Evolutionary conservation across 2,329 filamentous ascomycete species (phyloP).

Genomic region (Arthrobotrys sinensis): DNA sequence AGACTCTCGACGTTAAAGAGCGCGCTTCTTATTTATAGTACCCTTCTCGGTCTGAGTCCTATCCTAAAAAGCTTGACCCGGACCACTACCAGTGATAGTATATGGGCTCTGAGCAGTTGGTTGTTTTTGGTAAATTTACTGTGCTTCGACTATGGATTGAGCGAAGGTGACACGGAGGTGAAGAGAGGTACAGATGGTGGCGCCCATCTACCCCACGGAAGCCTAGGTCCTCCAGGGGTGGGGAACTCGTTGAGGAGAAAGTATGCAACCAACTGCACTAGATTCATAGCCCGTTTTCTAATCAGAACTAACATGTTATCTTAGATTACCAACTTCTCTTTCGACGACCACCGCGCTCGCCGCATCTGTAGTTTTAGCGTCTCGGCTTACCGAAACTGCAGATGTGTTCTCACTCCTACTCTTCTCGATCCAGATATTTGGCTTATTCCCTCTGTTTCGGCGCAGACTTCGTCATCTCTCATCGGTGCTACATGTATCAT

Average conservation of each 20-base stretch:
- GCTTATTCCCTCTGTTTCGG: constrained; percentile 97
- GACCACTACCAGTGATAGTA: constrained; percentile 92
- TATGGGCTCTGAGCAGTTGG: constrained; percentile 97
- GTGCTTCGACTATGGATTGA: constrained; percentile 90
- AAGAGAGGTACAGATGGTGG: constrained; percentile 46
- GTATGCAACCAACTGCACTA: constrained; percentile 75
- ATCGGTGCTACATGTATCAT: constrained; percentile 82
- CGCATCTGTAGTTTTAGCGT: constrained; percentile 94
- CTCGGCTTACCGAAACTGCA: constrained; percentile 83
- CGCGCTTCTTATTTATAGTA: constrained; percentile 91
- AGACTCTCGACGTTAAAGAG: constrained; percentile 89
- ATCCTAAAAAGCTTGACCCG: constrained; percentile 96
- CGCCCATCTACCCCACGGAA: constrained; percentile 16
- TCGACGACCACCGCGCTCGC: constrained; percentile 97
- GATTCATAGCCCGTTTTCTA: not conserved
- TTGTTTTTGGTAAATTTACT: constrained; percentile 95
- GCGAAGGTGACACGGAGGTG: constrained; percentile 45
- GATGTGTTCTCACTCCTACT: constrained; percentile 96
- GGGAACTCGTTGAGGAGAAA: constrained; percentile 69
- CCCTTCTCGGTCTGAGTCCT: constrained; percentile 89
- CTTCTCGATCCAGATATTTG: constrained; percentile 97
- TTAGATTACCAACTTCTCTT: constrained; percentile 75
- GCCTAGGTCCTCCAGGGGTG: constrained; percentile 64
- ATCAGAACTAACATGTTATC: constrained; percentile 7
- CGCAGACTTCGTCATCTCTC: constrained; percentile 85